Percentiles rank a stretch among this genome's conserved stretches.
Conservation (phyloP, 2,329 filamentous ascomycete genomes). For the Neonectria neomacrospora region DNA sequence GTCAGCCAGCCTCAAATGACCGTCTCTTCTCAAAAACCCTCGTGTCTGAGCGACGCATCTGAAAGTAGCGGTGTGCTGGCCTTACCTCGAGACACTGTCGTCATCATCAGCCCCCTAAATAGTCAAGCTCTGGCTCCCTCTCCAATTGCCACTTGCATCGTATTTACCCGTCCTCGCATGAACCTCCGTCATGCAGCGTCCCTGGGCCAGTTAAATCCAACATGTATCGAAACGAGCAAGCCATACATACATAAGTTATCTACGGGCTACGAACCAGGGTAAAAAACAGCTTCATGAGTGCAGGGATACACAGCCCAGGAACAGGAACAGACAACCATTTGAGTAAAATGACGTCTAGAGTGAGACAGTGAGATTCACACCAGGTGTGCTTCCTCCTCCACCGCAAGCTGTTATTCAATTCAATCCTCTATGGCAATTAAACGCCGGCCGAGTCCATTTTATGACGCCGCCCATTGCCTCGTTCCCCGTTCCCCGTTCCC, state of each 20-base stretch:
- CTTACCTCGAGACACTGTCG: not conserved
- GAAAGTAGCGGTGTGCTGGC: slow-evolving; percentile 22
- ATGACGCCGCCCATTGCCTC: slow-evolving; percentile 13
- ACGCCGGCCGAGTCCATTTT: slow-evolving; percentile 25
- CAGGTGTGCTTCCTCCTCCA: not conserved
- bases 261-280: not conserved
- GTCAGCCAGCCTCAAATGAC: not conserved
- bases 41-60: not conserved
- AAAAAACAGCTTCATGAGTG: not conserved
- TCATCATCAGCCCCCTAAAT: slow-evolving; percentile 1
- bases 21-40: not conserved
- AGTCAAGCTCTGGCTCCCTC: not conserved
- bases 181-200: not conserved
- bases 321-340: not conserved
- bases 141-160: not conserved
- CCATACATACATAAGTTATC: not conserved
- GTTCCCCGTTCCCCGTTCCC: too few species aligned
- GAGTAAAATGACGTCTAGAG: not conserved
- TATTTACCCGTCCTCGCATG: not conserved
- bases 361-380: not conserved
- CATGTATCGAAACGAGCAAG: not conserved
- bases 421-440: slow-evolving; percentile 25
- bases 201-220: not conserved
- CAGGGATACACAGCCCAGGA: too few species aligned
- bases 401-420: not conserved